phyloP scores from a whole-genome alignment of 2,329 filamentous ascomycete genomes.

The Cladophialophora carrionii region DNA sequence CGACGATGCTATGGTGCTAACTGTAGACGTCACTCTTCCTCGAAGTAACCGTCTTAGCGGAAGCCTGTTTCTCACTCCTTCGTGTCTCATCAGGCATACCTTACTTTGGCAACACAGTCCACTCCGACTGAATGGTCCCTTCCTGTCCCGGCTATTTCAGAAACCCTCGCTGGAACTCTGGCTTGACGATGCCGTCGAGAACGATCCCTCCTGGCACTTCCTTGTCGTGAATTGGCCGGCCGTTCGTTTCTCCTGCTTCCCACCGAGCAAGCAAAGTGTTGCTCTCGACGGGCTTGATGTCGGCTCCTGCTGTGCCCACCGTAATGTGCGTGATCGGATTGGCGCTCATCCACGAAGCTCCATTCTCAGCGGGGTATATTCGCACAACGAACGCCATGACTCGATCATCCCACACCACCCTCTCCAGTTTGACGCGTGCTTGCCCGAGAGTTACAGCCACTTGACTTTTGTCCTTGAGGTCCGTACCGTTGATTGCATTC shows the following conservation, averaged over 20 bases:
- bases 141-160: background rate
- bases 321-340: conserved; percentile 88
- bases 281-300: conserved; percentile 90
- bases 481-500: conserved; percentile 39
- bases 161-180: conserved; percentile 47
- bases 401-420: conserved; percentile 78
- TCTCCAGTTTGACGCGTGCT: conserved; percentile 60
- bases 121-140: background rate
- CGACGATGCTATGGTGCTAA: background rate
- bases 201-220: conserved; percentile 59
- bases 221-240: conserved; percentile 55
- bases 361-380: conserved; percentile 57
- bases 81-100: background rate
- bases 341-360: conserved; percentile 64
- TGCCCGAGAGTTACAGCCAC: conserved; percentile 43
- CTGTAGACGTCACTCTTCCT: background rate
- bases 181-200: conserved; percentile 59
- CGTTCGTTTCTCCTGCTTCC: conserved; percentile 62
- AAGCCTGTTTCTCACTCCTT: background rate
- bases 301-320: conserved; percentile 73
- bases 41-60: background rate
- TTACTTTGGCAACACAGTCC: background rate
- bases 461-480: conserved; percentile 37
- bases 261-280: conserved; percentile 80
- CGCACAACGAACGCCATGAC: conserved; percentile 91